Conservation (phyloP, 2,329 filamentous ascomycete genomes). For the Diatrype stigma region DNA sequence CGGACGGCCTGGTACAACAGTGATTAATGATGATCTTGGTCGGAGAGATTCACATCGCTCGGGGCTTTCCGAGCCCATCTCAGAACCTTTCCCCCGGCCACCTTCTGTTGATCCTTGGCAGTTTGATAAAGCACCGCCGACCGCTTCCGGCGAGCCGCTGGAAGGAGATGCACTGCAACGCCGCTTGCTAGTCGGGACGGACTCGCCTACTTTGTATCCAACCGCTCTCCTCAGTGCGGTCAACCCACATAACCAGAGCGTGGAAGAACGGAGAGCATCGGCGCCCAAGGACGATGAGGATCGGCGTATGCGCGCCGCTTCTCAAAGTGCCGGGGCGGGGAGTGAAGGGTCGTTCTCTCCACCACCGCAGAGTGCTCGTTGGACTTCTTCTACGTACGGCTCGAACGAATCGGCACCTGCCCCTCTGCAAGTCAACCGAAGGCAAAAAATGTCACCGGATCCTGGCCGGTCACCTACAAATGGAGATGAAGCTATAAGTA, state of each 20-base stretch:
- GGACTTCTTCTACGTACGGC: conserved; percentile 27
- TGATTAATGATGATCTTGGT: conserved; percentile 16
- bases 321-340: conserved; percentile 17
- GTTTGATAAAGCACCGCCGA: conserved; percentile 23
- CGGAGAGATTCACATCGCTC: conserved; percentile 22
- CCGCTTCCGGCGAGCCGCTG: conserved; percentile 11
- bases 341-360: conserved; percentile 22
- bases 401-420: conserved; percentile 14
- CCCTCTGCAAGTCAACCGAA: conserved; percentile 7
- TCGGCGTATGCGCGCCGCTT: conserved; percentile 19
- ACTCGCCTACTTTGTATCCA: conserved; percentile 26
- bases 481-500: conserved; percentile 6
- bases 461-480: conserved; percentile 13
- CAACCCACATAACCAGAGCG: conserved; percentile 1
- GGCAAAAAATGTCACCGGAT: conserved; percentile 16
- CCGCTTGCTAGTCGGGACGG: conserved; percentile 16
- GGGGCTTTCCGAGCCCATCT: conserved; percentile 17
- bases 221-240: background rate
- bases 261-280: conserved; percentile 8
- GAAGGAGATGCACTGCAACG: conserved; percentile 18
- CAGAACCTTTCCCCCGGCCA: conserved; percentile 28
- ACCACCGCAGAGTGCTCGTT: conserved; percentile 22
- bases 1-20: conserved; percentile 8
- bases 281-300: conserved; percentile 18
- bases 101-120: conserved; percentile 43